Evolutionary conservation across 2,329 filamentous ascomycete species (phyloP), one percentile per base, ranked within the genome.

Genomic region (Triangularia setosa): DNA sequence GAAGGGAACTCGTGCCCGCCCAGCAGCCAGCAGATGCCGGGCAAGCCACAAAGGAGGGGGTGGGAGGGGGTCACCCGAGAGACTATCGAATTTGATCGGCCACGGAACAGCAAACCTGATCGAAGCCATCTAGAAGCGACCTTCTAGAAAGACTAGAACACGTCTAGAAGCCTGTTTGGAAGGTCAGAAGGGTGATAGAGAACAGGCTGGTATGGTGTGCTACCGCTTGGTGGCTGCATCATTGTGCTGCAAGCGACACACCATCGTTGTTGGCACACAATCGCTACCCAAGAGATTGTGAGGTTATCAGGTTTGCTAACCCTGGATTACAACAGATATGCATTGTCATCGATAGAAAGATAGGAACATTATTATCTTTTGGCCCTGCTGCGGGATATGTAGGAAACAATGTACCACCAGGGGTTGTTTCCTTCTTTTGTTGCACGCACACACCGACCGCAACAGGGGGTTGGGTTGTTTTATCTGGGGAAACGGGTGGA

Each of bases 101-200:
- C 40, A 48, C 40, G 40, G 9, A 33, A 48, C 6, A 48, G n/a
- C n/a, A 21, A 23, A 2, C 3, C 12, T 48, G 18, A 48, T 40
- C 35, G 35, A 40, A 40, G 35, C 9, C 35, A n/a, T 40, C 14
- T 9, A 23, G 40, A 48, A 28, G 21, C 56, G 27, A 25, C 25
- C 35, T 61, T 58, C 57, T 56, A 33, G 60, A 40, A 35, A 48
- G 35, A 53, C 67, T 67, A 64, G 67, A 64, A 62, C 48, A 6
- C 62, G 56, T 62, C 61, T 64, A 61, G 65, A 67, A 67, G 67
- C 35, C 58, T 60, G 58, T 40, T 60, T 60, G 33, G 57, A 58
- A 58, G 56, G 56, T 35, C 33, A 25, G n/a, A 25, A 16, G 23
- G 1, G 30, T 21, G 27, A 30, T 24, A 33, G 25, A 57, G 18